phyloP scores from a whole-genome alignment of 257 asterid species.

The Ajuga chamaepitys region DNA sequence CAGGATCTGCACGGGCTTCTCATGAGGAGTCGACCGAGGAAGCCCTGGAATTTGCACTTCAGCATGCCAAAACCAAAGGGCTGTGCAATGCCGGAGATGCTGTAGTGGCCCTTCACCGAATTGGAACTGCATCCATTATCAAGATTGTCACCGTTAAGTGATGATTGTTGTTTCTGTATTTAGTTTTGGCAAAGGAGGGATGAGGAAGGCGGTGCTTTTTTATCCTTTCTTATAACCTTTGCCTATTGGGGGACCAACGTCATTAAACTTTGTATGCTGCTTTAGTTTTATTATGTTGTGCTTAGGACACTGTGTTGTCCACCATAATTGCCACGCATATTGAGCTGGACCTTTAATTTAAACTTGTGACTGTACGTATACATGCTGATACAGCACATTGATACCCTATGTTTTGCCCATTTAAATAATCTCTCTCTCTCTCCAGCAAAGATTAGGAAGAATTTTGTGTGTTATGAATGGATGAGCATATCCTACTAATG shows the following conservation, averaged over 20 bases:
- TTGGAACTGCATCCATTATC: constrained; percentile 81
- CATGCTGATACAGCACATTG: background rate
- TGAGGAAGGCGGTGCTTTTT: background rate
- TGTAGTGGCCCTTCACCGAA: constrained; percentile 72
- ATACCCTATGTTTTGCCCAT: background rate
- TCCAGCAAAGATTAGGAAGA: background rate
- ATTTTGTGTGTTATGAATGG: background rate
- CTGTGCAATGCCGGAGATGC: constrained; percentile 79
- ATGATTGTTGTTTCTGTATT: background rate
- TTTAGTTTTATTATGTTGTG: constrained; percentile 14
- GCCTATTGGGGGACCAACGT: constrained; percentile 11
- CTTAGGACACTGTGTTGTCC: constrained; percentile 12
- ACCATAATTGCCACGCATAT: constrained; percentile 24
- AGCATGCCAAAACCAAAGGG: constrained; percentile 66
- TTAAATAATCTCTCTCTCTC: background rate
- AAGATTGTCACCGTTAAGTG: constrained; percentile 81
- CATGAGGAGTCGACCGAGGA: constrained; percentile 86
- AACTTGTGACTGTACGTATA: background rate
- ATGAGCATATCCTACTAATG: background rate
- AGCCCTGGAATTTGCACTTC: constrained; percentile 73
- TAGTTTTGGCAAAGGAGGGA: background rate
- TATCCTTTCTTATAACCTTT: constrained; percentile 11
- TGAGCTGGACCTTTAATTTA: constrained; percentile 20
- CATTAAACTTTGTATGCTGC: background rate
- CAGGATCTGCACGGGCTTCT: constrained; percentile 85